phyloP scores from a whole-genome alignment of 2,329 filamentous ascomycete species.

The Pseudocercospora fijiensis region DNA sequence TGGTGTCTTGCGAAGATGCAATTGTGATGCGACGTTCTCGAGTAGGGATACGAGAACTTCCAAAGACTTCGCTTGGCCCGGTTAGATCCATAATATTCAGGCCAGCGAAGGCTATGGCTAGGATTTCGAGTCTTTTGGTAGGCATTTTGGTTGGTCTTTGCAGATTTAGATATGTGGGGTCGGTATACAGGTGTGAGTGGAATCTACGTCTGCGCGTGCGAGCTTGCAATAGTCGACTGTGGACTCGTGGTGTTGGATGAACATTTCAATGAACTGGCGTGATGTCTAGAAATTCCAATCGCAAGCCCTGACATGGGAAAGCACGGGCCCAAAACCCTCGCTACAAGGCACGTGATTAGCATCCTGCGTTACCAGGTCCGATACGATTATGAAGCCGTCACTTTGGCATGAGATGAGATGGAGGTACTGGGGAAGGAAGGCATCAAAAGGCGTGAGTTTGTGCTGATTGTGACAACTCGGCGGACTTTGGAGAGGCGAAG shows the following conservation, averaged over 20 bases:
- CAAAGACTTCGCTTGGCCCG: constrained; percentile 22
- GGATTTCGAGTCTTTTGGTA: constrained; percentile 8
- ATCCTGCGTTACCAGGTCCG: too few species aligned
- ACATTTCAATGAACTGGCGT: background rate
- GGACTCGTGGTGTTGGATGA: background rate
- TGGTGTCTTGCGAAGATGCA: constrained; percentile 11
- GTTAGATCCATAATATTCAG: constrained; percentile 23
- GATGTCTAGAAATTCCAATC: too few species aligned
- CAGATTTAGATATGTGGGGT: background rate
- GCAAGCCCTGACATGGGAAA: too few species aligned
- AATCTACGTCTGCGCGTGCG: background rate
- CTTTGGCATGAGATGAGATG: too few species aligned
- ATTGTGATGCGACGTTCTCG: constrained; percentile 4
- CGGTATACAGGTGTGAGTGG: background rate
- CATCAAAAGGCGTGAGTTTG: too few species aligned
- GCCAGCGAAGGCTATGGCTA: constrained; percentile 16
- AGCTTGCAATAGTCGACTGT: background rate
- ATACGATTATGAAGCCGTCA: too few species aligned
- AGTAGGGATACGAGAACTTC: constrained; percentile 8
- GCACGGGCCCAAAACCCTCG: too few species aligned
- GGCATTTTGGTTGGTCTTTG: background rate
- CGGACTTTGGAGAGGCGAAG: too few species aligned
- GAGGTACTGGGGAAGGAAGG: too few species aligned
- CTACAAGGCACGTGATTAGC: too few species aligned
- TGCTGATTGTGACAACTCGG: too few species aligned